These are phyloP conservation scores for Zea luxurians DNA, from an alignment of 176 grass and related monocot species.

Conservation along the genomic window DNA sequence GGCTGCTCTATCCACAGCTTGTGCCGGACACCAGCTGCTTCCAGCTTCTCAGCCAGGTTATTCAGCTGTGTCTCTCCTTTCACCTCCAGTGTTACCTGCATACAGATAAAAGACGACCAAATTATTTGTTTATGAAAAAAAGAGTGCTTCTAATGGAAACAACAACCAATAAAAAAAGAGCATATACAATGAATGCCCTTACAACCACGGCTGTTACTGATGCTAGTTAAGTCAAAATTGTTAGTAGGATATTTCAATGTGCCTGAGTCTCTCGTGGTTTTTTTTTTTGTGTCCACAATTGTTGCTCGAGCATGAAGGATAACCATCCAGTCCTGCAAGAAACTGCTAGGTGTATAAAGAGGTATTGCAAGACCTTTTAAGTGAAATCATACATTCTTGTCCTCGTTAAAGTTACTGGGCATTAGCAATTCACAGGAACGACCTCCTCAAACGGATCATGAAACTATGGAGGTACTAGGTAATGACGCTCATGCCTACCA, in stretches of 20 bases:
- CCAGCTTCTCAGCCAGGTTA: conserved; percentile 73
- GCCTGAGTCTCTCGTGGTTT: neutral
- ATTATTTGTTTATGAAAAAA: neutral
- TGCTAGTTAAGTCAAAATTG: neutral
- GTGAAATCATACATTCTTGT: neutral
- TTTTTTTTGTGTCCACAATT: neutral
- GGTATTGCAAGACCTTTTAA: neutral
- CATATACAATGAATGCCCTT: neutral
- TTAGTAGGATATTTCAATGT: neutral
- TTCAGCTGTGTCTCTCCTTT: conserved; percentile 85
- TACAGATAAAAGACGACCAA: neutral
- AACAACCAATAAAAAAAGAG: neutral
- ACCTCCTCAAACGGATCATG: neutral
- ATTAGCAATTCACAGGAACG: neutral
- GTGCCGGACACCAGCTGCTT: conserved; percentile 51
- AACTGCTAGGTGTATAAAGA: neutral
- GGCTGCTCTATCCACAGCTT: conserved; percentile 92
- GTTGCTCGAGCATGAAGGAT: neutral
- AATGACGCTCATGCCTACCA: neutral
- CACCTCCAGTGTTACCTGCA: conserved; percentile 82
- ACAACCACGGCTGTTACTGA: neutral
- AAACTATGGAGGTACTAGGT: neutral
- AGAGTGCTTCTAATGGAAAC: neutral
- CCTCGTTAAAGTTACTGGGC: neutral
- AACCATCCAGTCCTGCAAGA: neutral